Evolutionary conservation across 345 rosid species (phyloP), one percentile per base, ranked within the genome.

Genomic region (Noccaea caerulescens): DNA sequence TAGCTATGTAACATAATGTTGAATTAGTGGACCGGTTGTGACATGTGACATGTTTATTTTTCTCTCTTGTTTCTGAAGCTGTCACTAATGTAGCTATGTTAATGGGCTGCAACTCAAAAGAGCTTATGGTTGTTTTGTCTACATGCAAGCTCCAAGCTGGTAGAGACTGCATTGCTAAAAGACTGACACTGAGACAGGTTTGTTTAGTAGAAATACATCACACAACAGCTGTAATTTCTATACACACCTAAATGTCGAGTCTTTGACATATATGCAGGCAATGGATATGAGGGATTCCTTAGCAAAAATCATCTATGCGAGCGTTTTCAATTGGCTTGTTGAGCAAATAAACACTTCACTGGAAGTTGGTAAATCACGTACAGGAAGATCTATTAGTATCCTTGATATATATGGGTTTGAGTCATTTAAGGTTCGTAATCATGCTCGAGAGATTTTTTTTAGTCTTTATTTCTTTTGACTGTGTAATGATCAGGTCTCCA

Each of bases 341-440:
- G 91, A 84, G 72, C 88, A 83, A 78, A 87, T 90, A 60, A 93
- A 90, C 71, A 81, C 75, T 79, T 80, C 89, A 54, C 83, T 93
- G 63, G 83, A 62, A 75, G 79, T 69, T 71, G 92, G 91, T 25
- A 83, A 84, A 61, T 65, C 5, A 13, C 25, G 43, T 27, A 77
- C 82, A 30, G 86, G 85, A 65, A 80, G 85, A 79, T 88, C 93
- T 83, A 90, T 93, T 76, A 87, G 82, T 77, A 86, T 93, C 70
- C 88, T 93, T 63, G 98, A 93, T 78, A 86, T 93, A 34, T 93
- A 85, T 80, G 98, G 98, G 61, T 93, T 93, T 66, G 96, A 90
- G 73, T 88, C 97, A 58, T 85, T 90, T 77, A 80, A 84, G 88
- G 98, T 90, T 67, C 20, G 71, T 55, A 43, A 69, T 25, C 7